Percentiles rank a stretch among this genome's conserved stretches.
Conservation (phyloP, 495 filamentous ascomycete genomes). For the Aspergillus avenaceus region DNA sequence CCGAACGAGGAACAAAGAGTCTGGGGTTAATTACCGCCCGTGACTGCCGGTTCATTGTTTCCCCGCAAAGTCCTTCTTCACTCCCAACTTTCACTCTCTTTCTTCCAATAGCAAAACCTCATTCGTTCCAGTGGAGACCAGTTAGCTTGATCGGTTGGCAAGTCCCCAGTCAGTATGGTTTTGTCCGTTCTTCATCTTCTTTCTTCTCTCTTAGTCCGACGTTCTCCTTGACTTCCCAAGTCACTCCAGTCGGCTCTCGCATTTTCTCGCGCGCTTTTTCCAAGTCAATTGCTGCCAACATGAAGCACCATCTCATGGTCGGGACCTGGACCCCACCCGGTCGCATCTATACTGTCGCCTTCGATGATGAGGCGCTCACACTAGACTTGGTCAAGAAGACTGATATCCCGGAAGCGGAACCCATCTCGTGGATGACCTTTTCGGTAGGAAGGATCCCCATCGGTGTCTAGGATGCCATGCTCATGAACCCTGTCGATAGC, state of each 20-base stretch:
- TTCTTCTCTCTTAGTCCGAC: background rate
- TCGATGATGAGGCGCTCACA: constrained; percentile 71
- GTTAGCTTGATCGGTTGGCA: no score
- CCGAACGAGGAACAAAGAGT: no score
- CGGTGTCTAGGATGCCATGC: no score
- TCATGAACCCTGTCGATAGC: constrained; percentile 40
- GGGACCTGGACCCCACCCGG: constrained; percentile 82
- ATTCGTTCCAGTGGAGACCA: no score
- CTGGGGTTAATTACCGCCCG: no score
- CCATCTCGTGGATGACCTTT: constrained; percentile 89
- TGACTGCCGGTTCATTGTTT: background rate
- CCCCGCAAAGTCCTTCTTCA: background rate
- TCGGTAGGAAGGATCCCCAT: no score
- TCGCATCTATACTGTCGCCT: constrained; percentile 78
- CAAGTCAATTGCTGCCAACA: constrained; percentile 30
- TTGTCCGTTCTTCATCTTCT: background rate
- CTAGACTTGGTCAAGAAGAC: constrained; percentile 72
- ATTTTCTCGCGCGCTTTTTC: constrained; percentile 1
- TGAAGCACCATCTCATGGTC: constrained; percentile 78
- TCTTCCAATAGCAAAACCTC: no score
- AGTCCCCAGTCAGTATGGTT: no score
- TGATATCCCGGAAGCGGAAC: constrained; percentile 72
- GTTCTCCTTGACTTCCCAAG: constrained; percentile 1
- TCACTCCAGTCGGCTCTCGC: background rate
- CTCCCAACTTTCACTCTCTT: background rate